Base-by-base conservation (phyloP, 2,329 filamentous ascomycete species). In the Colletotrichum sp. region DNA sequence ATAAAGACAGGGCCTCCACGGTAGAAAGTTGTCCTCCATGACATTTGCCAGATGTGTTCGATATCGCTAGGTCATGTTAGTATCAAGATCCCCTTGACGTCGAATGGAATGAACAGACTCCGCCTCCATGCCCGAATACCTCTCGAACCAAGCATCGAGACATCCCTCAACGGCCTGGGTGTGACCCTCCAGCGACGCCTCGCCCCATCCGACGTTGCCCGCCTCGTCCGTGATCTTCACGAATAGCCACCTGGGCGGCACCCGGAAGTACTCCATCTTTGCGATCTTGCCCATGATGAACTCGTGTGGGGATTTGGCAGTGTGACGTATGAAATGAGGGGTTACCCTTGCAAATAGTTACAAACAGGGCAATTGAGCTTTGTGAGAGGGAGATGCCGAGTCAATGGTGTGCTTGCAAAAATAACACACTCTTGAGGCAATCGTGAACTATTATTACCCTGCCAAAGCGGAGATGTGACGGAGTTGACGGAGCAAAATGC, bases 1-100 rank as follows among this genome's bases (percentile, higher is more conserved):
- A 96, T 96, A 78, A 96, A 93, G 12, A 96, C 94, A 0, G 94
- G 93, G 0, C 94, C 94, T 3, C 94, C 94, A 32, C 94, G 89
- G 83, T 96, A 96, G 83, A 96, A 96, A 0, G 91, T 91, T 56
- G 90, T 86, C 56, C 94, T 89, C 90, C 92, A 96, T 30, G 91
- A 90, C 77, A 90, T 89, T 81, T 95, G 94, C 94, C 94, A 96
- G 74, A 96, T 93, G 77, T 95, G 92, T 81, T 96, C 94, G 77
- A 96, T 96, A 65, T 95, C 91, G 80, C 93, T 94, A 7, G 2
- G 1, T 12, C 8, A 7, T 6, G 18, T 77, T 2, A 77, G 56
- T 43, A 25, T n/a, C 1, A 6, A 22, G 1, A 5, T 7, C 16
- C 0, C 16, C 25, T 10, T 6, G 12, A 5, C 1, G 1, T 12